Evolutionary conservation across 2,329 filamentous ascomycete species (phyloP).

Genomic region (Verticillium zaregamsianum): DNA sequence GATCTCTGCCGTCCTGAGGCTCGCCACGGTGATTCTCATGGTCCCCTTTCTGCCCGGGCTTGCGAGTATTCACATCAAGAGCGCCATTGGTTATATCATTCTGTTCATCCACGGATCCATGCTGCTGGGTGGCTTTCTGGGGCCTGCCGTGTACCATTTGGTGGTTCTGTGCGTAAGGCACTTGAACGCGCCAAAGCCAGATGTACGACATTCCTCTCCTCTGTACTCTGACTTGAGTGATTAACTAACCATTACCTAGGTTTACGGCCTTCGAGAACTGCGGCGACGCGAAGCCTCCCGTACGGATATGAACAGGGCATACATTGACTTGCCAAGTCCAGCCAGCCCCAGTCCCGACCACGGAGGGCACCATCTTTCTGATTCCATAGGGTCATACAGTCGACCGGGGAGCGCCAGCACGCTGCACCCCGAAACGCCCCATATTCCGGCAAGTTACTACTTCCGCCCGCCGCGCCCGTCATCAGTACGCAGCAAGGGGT

Average conservation of each 20-base stretch:
- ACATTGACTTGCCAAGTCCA: background rate
- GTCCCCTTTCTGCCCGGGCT: slow-evolving; percentile 56
- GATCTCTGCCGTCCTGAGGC: slow-evolving; percentile 28
- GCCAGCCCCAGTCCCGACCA: background rate
- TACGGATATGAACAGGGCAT: slow-evolving; percentile 5
- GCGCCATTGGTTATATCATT: slow-evolving; percentile 67
- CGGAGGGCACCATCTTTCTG: slow-evolving; percentile 2
- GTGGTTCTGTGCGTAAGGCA: slow-evolving; percentile 2
- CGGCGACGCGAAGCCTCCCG: slow-evolving; percentile 14
- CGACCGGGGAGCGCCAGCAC: background rate
- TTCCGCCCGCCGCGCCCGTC: slow-evolving; percentile 9
- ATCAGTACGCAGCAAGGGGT: slow-evolving; percentile 1
- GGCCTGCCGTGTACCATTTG: slow-evolving; percentile 46
- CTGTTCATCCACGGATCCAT: slow-evolving; percentile 62
- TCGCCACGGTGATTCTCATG: slow-evolving; percentile 38
- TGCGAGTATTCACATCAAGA: slow-evolving; percentile 55
- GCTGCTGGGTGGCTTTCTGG: slow-evolving; percentile 64
- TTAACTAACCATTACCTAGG: background rate
- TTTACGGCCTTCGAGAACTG: slow-evolving; percentile 21
- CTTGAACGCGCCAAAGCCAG: slow-evolving; percentile 2
- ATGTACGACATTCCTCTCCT: slow-evolving; percentile 5
- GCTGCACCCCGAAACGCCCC: slow-evolving; percentile 1
- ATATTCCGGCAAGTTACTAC: slow-evolving; percentile 5
- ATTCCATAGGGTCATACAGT: background rate
- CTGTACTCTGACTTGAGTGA: too few species aligned